Conservation (phyloP, 768 basidiomycete genomes). For the Multifurca ochricompacta region DNA sequence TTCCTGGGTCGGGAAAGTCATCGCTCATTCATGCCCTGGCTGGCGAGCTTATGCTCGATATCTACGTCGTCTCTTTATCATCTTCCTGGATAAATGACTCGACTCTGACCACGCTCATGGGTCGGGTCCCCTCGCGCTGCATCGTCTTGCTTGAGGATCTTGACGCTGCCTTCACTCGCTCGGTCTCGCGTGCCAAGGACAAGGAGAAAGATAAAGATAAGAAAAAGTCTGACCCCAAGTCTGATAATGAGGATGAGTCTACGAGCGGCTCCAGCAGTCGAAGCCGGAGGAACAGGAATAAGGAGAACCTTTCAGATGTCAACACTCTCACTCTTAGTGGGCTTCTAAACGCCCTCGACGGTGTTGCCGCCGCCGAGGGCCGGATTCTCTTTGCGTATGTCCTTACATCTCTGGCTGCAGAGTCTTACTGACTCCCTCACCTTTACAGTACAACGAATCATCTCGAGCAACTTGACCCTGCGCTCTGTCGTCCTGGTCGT, state of each 20-base stretch:
- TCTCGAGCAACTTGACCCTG: constrained; percentile 83
- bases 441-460: constrained; percentile 74
- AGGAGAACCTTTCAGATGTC: constrained; percentile 61
- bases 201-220: constrained; percentile 39
- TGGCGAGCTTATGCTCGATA: constrained; percentile 82
- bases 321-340: constrained; percentile 80
- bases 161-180: constrained; percentile 81
- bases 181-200: constrained; percentile 55
- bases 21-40: constrained; percentile 84
- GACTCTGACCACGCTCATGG: constrained; percentile 79
- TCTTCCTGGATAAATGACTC: constrained; percentile 85
- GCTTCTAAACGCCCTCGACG: constrained; percentile 77
- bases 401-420: constrained; percentile 1
- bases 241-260: constrained; percentile 31
- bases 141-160: constrained; percentile 88
- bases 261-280: constrained; percentile 29
- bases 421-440: constrained; percentile 1
- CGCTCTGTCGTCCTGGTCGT: constrained; percentile 83
- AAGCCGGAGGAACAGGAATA: constrained; percentile 38
- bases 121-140: constrained; percentile 75
- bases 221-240: constrained; percentile 27
- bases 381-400: constrained; percentile 84
- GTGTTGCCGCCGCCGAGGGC: constrained; percentile 81
- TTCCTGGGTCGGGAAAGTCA: constrained; percentile 81
- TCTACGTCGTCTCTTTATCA: constrained; percentile 83